These are phyloP conservation scores for Kodamaea leandrae DNA, from an alignment of 805 yeast species.

Conservation along the genomic window DNA sequence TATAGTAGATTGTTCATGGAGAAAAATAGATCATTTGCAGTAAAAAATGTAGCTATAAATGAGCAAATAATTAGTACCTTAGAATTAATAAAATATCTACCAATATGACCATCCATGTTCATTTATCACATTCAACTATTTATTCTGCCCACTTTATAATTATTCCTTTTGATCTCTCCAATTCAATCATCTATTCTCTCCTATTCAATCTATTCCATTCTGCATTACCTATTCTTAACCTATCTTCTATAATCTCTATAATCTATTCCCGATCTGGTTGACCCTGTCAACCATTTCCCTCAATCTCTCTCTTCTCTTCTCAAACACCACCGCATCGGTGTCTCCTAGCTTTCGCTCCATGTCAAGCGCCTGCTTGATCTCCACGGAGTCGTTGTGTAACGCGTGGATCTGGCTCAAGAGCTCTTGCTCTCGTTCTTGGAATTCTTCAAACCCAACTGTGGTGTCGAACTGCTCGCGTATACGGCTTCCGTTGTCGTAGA, in stretches of 20 bases:
- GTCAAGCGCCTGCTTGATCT: slow-evolving; percentile 17
- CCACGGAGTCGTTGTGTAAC: slow-evolving; percentile 12
- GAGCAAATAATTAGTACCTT: too few species aligned
- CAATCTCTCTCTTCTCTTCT: slow-evolving; percentile 18
- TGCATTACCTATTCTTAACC: too few species aligned
- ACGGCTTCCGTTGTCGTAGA: neutral
- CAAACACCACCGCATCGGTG: slow-evolving; percentile 21
- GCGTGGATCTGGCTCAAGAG: slow-evolving; percentile 12
- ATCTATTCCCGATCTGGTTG: neutral
- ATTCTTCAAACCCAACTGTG: slow-evolving; percentile 7
- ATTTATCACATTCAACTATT: too few species aligned
- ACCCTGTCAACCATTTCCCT: slow-evolving; percentile 23
- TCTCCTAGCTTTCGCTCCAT: slow-evolving; percentile 9
- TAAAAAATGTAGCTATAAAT: too few species aligned
- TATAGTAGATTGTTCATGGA: slow-evolving; percentile 38
- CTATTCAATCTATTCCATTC: too few species aligned
- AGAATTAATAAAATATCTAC: too few species aligned
- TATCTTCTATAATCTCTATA: too few species aligned
- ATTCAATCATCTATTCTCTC: too few species aligned
- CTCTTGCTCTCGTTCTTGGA: slow-evolving; percentile 4
- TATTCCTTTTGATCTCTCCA: too few species aligned
- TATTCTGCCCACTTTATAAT: too few species aligned
- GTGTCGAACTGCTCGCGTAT: slow-evolving; percentile 1
- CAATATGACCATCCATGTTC: too few species aligned
- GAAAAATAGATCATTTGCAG: neutral